A percentile compares a stretch with the other conserved stretches of the same genome.
Evolutionary conservation across 1,139 yeast species (phyloP).

Genomic region (Saccharomyces hybrid): DNA sequence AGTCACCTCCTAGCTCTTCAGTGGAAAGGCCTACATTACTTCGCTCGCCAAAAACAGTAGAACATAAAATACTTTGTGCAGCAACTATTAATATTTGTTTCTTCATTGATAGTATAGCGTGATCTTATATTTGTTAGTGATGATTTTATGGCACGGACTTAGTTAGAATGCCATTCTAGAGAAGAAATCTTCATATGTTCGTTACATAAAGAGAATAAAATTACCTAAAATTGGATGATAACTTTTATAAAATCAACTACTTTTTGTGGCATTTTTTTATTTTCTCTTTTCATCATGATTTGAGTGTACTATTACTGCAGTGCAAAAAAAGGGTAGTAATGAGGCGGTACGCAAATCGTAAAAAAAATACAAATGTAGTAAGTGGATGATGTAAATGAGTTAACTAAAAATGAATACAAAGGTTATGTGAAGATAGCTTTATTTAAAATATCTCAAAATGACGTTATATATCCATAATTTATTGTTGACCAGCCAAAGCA

Average conservation of each 20-base stretch:
- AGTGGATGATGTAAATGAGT: not conserved
- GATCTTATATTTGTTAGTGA: not conserved
- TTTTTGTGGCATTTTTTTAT: not conserved
- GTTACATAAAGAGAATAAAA: not conserved
- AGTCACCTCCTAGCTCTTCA: slow-evolving; percentile 20
- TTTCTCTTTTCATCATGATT: not conserved
- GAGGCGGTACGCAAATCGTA: not conserved
- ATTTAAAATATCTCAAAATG: slow-evolving; percentile 2
- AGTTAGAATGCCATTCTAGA: no score
- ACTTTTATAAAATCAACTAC: not conserved
- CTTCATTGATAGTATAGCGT: slow-evolving; percentile 8
- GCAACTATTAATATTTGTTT: slow-evolving; percentile 6
- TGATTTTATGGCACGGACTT: not conserved
- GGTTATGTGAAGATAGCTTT: slow-evolving; percentile 2
- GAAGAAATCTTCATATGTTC: not conserved
- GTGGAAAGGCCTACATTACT: slow-evolving; percentile 13
- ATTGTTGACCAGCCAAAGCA: slow-evolving; percentile 42
- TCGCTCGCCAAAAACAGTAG: slow-evolving; percentile 10
- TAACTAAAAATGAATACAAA: slow-evolving; percentile 1
- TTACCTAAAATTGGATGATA: not conserved
- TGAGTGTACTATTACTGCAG: not conserved
- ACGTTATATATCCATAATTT: slow-evolving; percentile 10
- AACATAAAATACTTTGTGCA: slow-evolving; percentile 1
- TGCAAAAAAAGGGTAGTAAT: not conserved
- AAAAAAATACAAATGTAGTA: no score